phyloP scores from a whole-genome alignment of 176 grass and related monocot genomes.

The Oryza coarctata region DNA sequence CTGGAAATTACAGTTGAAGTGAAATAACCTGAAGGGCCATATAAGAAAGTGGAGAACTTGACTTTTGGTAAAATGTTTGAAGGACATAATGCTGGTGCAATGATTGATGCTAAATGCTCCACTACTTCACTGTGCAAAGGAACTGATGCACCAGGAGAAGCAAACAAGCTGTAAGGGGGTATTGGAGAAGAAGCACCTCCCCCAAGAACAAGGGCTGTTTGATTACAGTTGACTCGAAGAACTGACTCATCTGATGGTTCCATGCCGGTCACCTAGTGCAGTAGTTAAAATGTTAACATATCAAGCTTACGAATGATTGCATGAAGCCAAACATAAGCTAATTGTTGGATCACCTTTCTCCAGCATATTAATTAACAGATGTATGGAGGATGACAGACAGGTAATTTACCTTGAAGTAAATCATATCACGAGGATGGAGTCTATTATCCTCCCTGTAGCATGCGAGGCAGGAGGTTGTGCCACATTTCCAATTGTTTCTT shows the following conservation, averaged over 20 bases:
- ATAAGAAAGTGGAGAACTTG: constrained; percentile 78
- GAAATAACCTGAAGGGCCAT: constrained; percentile 69
- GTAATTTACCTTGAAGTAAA: constrained; percentile 67
- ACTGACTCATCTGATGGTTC: constrained; percentile 72
- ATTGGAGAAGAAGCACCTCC: constrained; percentile 69
- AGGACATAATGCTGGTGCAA: constrained; percentile 80
- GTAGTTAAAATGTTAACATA: constrained; percentile 34
- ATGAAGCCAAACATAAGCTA: constrained; percentile 12
- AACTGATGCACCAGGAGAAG: constrained; percentile 44
- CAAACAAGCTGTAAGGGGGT: constrained; percentile 66
- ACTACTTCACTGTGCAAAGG: constrained; percentile 76
- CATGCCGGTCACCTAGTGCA: constrained; percentile 71
- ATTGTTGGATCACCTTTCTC: background rate
- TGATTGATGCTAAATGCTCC: constrained; percentile 72
- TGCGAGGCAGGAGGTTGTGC: constrained; percentile 51
- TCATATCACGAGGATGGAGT: constrained; percentile 43
- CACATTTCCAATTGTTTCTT: constrained; percentile 69
- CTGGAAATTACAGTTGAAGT: background rate
- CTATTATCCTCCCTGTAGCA: constrained; percentile 56
- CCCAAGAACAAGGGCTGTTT: constrained; percentile 89
- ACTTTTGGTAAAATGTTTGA: constrained; percentile 80
- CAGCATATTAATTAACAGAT: background rate
- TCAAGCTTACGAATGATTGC: background rate
- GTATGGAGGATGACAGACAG: constrained; percentile 8
- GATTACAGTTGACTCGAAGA: constrained; percentile 67